Evolutionary conservation across 2,329 filamentous ascomycete species (phyloP).

Genomic region (Emydomyces testavorans): DNA sequence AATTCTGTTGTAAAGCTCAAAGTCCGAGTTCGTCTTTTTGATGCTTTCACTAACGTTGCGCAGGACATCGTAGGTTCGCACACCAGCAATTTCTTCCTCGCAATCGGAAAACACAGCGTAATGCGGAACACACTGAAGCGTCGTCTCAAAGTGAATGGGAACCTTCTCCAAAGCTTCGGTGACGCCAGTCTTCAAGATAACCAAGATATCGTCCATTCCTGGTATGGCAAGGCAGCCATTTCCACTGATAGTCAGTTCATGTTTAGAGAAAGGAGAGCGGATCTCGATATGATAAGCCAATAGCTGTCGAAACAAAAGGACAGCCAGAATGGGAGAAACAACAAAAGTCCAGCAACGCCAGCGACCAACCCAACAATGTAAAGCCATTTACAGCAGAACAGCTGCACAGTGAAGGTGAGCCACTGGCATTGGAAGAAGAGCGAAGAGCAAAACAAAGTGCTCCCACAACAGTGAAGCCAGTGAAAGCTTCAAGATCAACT

Average conservation of each 20-base stretch:
- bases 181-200: constrained; percentile 49
- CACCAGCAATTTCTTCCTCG: constrained; percentile 41
- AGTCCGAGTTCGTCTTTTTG: constrained; percentile 36
- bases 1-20: constrained; percentile 42
- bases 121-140: constrained; percentile 45
- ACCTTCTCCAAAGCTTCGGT: constrained; percentile 47
- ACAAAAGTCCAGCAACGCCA: neutral
- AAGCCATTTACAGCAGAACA: constrained; percentile 1
- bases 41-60: constrained; percentile 34
- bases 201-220: constrained; percentile 40
- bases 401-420: neutral
- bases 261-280: neutral
- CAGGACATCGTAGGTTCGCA: constrained; percentile 42
- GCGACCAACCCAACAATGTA: neutral
- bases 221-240: neutral
- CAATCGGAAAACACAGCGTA: constrained; percentile 50
- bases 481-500: no score
- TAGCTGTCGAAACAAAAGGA: neutral
- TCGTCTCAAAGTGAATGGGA: constrained; percentile 44
- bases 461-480: no score
- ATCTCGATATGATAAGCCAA: neutral
- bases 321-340: neutral
- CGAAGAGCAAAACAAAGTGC: neutral
- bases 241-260: neutral
- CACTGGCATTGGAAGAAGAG: neutral